Conservation (phyloP, 2,329 filamentous ascomycete genomes). For the Fusarium chlamydosporum region DNA sequence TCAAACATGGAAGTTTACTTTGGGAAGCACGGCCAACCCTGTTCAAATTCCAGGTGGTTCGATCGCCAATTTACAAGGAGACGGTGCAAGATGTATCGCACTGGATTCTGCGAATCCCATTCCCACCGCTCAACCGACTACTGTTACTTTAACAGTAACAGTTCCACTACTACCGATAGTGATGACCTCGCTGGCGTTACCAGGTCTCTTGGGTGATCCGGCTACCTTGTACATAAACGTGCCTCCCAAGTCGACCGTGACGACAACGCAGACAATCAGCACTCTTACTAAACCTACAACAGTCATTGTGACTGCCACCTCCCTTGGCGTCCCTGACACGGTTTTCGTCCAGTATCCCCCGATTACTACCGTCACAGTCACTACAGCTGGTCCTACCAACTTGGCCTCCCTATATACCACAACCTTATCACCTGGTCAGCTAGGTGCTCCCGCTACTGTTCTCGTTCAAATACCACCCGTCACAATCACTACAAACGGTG, state of each 20-base stretch:
- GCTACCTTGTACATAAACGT: slow-evolving; percentile 26
- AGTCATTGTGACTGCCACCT: neutral
- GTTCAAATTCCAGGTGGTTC: neutral
- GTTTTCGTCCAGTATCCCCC: slow-evolving; percentile 10
- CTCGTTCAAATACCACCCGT: slow-evolving; percentile 8
- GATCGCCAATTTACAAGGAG: slow-evolving; percentile 7
- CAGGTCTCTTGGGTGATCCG: slow-evolving; percentile 15
- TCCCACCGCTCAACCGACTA: neutral
- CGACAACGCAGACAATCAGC: slow-evolving; percentile 11
- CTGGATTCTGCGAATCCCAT: slow-evolving; percentile 1
- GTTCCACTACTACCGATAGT: slow-evolving; percentile 1
- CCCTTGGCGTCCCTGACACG: slow-evolving; percentile 10
- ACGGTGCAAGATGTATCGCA: slow-evolving; percentile 13
- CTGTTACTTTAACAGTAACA: neutral
- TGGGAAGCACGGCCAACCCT: slow-evolving; percentile 7
- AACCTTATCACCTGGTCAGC: neutral
- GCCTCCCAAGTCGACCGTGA: slow-evolving; percentile 18
- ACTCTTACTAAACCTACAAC: slow-evolving; percentile 12
- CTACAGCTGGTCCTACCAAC: slow-evolving; percentile 3
- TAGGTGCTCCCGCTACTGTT: slow-evolving; percentile 15
- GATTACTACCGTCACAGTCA: slow-evolving; percentile 5
- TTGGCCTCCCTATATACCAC: neutral
- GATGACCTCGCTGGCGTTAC: neutral
- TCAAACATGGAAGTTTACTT: slow-evolving; percentile 15
- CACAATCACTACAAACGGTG: slow-evolving; percentile 26